Conservation (phyloP, 176 grass and related monocot species). For the Avena eriantha region DNA sequence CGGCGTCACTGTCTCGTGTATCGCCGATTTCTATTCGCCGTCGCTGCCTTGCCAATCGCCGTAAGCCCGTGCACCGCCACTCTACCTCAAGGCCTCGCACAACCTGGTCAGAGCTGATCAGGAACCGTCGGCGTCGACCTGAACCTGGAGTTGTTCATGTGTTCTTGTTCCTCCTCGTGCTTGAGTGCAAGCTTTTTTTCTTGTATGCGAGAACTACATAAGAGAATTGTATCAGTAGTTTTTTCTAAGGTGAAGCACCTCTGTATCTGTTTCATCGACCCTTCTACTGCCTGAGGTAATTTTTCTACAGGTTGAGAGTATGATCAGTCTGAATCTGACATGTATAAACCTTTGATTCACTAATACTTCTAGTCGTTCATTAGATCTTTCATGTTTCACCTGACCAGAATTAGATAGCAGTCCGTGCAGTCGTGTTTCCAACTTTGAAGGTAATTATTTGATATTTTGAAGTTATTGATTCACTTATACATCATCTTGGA, state of each 20-base stretch:
- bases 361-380: neutral
- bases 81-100: no score
- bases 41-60: neutral
- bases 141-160: no score
- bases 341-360: neutral
- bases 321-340: neutral
- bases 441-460: no score
- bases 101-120: no score
- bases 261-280: conserved; percentile 49
- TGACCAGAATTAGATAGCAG: no score
- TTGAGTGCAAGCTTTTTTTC: conserved; percentile 68
- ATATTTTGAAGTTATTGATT: no score
- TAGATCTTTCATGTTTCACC: conserved; percentile 17
- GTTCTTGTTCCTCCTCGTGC: conserved; percentile 44
- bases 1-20: no score
- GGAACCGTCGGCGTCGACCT: no score
- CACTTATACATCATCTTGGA: no score
- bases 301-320: conserved; percentile 46
- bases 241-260: conserved; percentile 90
- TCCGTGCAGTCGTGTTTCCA: no score
- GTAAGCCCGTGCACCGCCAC: no score
- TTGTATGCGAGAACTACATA: conserved; percentile 89
- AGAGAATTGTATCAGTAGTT: conserved; percentile 77
- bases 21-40: no score
- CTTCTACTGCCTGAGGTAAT: conserved; percentile 48